Base-by-base conservation (phyloP, 176 grass and related monocot genomes). In the Paspalum vaginatum region DNA sequence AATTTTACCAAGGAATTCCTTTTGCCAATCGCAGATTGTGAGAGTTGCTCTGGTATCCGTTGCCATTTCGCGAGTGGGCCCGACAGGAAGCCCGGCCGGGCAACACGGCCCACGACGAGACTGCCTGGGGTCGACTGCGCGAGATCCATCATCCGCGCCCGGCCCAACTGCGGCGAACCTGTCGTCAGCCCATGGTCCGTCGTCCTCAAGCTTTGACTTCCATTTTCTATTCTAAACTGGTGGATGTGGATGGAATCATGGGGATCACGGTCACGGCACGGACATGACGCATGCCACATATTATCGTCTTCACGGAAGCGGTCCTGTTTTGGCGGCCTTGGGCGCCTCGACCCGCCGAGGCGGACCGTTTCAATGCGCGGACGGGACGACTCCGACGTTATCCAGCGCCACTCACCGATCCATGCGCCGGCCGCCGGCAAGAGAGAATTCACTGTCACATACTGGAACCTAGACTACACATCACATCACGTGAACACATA, bases 301-400 rank as follows among this genome's bases (percentile, higher is more conserved):
- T 32, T 3, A 32, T 32, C 32, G 20, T 18, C 8, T 21, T 21
- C 54, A 21, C 55, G 55, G 57, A 85, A 38, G 11, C 7, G 32
- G 85, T 77, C 64, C 45, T 3, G 57, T 32, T 78, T 75, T 57
- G 85, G 85, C 86, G 79, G n/a, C n/a, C n/a, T n/a, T n/a, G n/a
- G n/a, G n/a, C n/a, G n/a, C n/a, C n/a, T n/a, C n/a, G n/a, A 50
- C 42, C 75, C 52, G 68, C 86, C 80, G 54, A 56, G 16, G 37
- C 5, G 12, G 86, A 88, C 75, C 75, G 5, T 46, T 79, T 88
- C 80, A 88, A 58, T 22, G 26, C 42, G 20, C 42, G 20, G 25
- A 71, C 41, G 76, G 2, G 6, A 12, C 46, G 46, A 55, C 68
- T 11, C 9, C 0, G 7, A 45, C n/a, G 18, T 24, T 0, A 20